Percentiles rank a stretch among this genome's conserved stretches.
These are phyloP conservation scores for Geotrichum bryndzae DNA, from an alignment of 1,139 yeast species.

Conservation along the genomic window DNA sequence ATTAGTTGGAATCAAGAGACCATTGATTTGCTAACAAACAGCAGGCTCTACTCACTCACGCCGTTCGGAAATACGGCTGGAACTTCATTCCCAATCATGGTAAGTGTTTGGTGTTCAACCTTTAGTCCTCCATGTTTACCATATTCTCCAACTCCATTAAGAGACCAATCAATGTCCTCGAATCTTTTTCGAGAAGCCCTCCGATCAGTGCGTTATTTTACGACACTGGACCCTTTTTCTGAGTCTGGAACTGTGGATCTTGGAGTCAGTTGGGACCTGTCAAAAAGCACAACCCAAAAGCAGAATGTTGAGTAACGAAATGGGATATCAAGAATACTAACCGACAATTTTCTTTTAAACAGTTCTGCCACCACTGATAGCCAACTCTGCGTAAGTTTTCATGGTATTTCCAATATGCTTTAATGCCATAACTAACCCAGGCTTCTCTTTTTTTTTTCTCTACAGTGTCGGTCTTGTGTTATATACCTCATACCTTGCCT, in stretches of 20 bases:
- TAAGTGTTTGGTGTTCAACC: slow-evolving; percentile 5
- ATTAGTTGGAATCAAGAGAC: neutral
- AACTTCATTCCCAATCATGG: slow-evolving; percentile 69
- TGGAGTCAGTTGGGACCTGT: neutral
- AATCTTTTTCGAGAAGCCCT: slow-evolving; percentile 46
- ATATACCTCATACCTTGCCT: slow-evolving; percentile 69
- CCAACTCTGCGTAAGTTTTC: slow-evolving; percentile 55
- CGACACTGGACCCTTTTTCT: neutral
- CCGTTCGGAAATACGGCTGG: slow-evolving; percentile 79
- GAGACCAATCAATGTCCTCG: slow-evolving; percentile 37
- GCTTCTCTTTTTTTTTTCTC: neutral
- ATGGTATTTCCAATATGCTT: neutral
- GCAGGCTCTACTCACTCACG: slow-evolving; percentile 63
- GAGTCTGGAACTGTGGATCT: neutral
- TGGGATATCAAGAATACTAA: neutral
- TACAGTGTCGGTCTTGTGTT: slow-evolving; percentile 64
- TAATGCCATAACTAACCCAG: neutral
- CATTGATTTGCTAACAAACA: neutral
- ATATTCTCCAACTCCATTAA: slow-evolving; percentile 42
- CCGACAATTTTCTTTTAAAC: neutral
- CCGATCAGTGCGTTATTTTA: neutral
- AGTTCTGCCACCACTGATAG: slow-evolving; percentile 77
- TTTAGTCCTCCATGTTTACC: neutral
- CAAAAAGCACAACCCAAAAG: neutral
- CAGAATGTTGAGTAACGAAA: neutral